Conservation (phyloP, 2,329 filamentous ascomycete genomes). For the Monilinia vaccinii-corymbosi region DNA sequence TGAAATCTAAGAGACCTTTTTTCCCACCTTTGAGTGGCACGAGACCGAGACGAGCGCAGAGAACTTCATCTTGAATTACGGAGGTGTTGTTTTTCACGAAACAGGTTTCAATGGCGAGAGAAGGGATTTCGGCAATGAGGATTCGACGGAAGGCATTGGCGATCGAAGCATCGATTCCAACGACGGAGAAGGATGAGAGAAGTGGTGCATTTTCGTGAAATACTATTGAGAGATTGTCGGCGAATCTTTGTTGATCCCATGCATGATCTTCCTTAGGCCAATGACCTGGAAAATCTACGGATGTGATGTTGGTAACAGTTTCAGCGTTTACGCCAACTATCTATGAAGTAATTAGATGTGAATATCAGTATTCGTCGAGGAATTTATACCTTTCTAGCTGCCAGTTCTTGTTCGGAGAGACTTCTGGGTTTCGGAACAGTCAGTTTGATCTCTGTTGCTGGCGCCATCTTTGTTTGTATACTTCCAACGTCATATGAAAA, state of each 20-base stretch:
- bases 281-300: conserved; percentile 86
- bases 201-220: conserved; percentile 76
- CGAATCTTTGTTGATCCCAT: conserved; percentile 70
- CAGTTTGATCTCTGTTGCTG: conserved; percentile 18
- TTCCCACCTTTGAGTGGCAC: conserved; percentile 78
- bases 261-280: conserved; percentile 79
- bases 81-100: conserved; percentile 96
- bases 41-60: conserved; percentile 80
- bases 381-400: conserved; percentile 46
- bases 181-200: conserved; percentile 80
- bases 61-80: conserved; percentile 94
- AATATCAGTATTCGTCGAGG: neutral
- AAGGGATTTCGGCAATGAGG: conserved; percentile 87
- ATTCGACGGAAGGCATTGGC: conserved; percentile 97
- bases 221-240: conserved; percentile 58
- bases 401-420: conserved; percentile 43
- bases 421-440: neutral
- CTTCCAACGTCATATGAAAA: conserved; percentile 12
- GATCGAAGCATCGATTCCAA: conserved; percentile 84
- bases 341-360: conserved; percentile 36
- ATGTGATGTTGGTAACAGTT: conserved; percentile 80
- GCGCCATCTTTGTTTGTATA: conserved; percentile 3
- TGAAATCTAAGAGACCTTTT: conserved; percentile 64
- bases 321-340: conserved; percentile 82
- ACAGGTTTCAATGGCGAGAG: conserved; percentile 86